Evolutionary conservation across 805 yeast genomes (phyloP), one percentile per base, ranked within the genome.

Genomic region (Kurtzmaniella cleridarum): DNA sequence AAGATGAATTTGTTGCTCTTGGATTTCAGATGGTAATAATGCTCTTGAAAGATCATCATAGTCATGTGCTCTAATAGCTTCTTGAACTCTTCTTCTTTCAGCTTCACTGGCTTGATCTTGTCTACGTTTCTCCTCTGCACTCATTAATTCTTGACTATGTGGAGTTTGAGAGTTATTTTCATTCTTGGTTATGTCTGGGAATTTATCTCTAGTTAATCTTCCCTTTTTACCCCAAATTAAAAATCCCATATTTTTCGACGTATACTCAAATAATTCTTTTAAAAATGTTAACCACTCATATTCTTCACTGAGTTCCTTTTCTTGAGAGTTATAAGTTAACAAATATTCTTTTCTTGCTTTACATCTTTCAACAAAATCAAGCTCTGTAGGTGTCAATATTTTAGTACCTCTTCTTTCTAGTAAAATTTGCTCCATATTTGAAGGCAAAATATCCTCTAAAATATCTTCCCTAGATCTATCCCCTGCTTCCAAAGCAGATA

Each of bases 221-320:
- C 60, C 73, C 49, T 66, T 70, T 44, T 70, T 73, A 11, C 91
- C 93, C 84, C 87, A 83, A 8, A 84, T 71, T 23, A 84, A 64
- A 40, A 78, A 70, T 3, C 86, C 84, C 65, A 83, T 76, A 55
- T 83, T 84, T 51, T 81, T 84, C 36, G 81, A 71, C 16, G 85
- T 81, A 52, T 85, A 90, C 32, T 84, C 93, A 42, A 84, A 73
- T 35, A 93, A 56, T 44, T 85, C 93, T 49, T 79, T 81, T 47
- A 91, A 69, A 54, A 90, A 91, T 41, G 78, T 75, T 44, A 84
- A 73, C 96, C 97, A 91, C 48, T 82, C 90, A 59, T 88, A 91
- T 45, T 78, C 81, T 46, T 79, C 81, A 48, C 80, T 68, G 34
- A 91, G 66, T 15, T 69, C 73, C 18, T 73, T 71, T 27, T 73